Percentiles rank a stretch among this genome's conserved stretches.
Conservation (phyloP, 2,329 filamentous ascomycete species). For the Ophiostoma sp. region DNA sequence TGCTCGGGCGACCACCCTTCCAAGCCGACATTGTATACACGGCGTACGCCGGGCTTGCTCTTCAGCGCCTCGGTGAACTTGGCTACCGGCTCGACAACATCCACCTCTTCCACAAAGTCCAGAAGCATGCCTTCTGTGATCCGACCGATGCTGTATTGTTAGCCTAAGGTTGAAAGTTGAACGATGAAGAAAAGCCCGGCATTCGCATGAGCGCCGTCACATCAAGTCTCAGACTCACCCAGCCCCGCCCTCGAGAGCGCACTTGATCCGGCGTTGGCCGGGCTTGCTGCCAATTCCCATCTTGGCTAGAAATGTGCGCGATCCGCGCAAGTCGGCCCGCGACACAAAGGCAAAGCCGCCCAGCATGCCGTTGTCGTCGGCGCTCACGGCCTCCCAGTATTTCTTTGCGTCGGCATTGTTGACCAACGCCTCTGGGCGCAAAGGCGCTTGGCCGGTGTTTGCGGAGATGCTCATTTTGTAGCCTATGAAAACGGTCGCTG, state of each 20-base stretch:
- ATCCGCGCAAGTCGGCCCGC: slow-evolving; percentile 65
- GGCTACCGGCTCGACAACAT: slow-evolving; percentile 77
- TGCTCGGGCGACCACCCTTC: slow-evolving; percentile 58
- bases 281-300: slow-evolving; percentile 46
- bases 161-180: neutral
- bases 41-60: slow-evolving; percentile 52
- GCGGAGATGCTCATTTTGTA: neutral
- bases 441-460: neutral
- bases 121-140: slow-evolving; percentile 74
- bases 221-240: slow-evolving; percentile 33
- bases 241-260: slow-evolving; percentile 40
- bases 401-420: slow-evolving; percentile 36
- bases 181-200: too few relatives aligned
- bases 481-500: neutral
- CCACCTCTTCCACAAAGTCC: slow-evolving; percentile 57
- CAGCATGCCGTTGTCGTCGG: slow-evolving; percentile 66
- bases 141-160: slow-evolving; percentile 62
- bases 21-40: slow-evolving; percentile 66
- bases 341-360: slow-evolving; percentile 64
- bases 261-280: slow-evolving; percentile 31
- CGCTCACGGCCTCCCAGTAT: slow-evolving; percentile 46
- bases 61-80: slow-evolving; percentile 67
- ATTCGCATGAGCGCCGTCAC: neutral
- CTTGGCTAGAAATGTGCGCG: slow-evolving; percentile 65
- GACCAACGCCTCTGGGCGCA: slow-evolving; percentile 35